These are phyloP conservation scores for Tolypocladium inflatum DNA, from an alignment of 2,329 filamentous ascomycete species.

Conservation along the genomic window DNA sequence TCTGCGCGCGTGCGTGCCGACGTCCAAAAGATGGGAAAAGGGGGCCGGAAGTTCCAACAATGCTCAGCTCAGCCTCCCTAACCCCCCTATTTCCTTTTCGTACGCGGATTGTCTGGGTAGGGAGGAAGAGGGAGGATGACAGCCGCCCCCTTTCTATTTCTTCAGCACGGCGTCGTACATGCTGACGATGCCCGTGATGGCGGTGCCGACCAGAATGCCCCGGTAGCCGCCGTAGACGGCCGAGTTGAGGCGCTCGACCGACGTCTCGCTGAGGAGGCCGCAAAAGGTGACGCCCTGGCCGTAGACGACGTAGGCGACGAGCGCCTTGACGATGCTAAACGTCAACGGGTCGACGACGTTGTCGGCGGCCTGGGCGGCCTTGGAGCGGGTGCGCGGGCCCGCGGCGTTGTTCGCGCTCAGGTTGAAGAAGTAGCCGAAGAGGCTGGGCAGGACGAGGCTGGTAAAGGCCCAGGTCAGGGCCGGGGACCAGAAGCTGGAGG, in stretches of 20 bases:
- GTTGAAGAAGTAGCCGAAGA: constrained; percentile 86
- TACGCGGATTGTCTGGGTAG: neutral
- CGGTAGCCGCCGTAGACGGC: constrained; percentile 64
- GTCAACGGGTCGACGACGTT: constrained; percentile 73
- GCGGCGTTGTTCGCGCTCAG: constrained; percentile 47
- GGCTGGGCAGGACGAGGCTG: constrained; percentile 57
- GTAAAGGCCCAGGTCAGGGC: constrained; percentile 69
- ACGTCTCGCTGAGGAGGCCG: constrained; percentile 49
- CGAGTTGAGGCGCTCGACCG: constrained; percentile 52
- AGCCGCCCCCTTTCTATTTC: too few relatives aligned
- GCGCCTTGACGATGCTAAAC: constrained; percentile 81
- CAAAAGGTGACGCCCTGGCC: constrained; percentile 53
- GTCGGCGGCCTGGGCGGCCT: constrained; percentile 28
- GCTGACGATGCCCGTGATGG: constrained; percentile 58
- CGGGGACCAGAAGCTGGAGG: constrained; percentile 74
- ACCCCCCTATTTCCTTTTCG: neutral
- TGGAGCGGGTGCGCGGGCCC: constrained; percentile 32
- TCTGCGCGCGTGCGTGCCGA: neutral
- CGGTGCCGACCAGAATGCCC: constrained; percentile 58
- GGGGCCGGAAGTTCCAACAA: neutral
- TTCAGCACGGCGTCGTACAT: constrained; percentile 71
- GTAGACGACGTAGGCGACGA: constrained; percentile 76
- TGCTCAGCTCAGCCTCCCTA: neutral
- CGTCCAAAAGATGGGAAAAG: neutral
- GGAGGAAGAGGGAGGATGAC: neutral